Evolutionary conservation across 345 rosid genomes (phyloP).

Genomic region (Rhodamnia rubescens): DNA sequence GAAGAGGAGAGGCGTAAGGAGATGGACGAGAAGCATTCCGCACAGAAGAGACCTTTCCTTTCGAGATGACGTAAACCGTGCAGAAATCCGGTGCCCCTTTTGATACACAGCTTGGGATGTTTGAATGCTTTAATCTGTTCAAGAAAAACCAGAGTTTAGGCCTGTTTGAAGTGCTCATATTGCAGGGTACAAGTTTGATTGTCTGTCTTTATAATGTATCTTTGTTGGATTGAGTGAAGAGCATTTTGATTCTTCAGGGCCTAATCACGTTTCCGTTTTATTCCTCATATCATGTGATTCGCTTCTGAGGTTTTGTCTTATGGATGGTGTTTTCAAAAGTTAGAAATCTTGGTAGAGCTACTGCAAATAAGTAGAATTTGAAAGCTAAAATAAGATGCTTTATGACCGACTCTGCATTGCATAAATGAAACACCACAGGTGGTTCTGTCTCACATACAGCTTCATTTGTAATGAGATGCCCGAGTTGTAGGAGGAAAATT

Average conservation of each 20-base stretch:
- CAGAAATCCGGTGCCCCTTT: constrained; percentile 88
- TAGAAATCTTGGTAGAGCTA: background rate
- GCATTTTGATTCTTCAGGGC: background rate
- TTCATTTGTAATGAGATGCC: background rate
- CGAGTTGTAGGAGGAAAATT: background rate
- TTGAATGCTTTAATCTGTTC: constrained; percentile 53
- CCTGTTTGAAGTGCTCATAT: background rate
- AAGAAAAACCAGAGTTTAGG: background rate
- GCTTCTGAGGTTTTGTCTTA: background rate
- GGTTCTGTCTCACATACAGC: background rate
- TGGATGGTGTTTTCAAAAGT: background rate
- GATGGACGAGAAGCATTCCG: constrained; percentile 53
- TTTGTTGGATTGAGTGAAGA: background rate
- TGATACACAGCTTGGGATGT: constrained; percentile 41
- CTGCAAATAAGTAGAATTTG: background rate
- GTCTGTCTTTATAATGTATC: background rate
- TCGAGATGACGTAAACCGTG: constrained; percentile 57
- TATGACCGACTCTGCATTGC: background rate
- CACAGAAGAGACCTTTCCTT: constrained; percentile 58
- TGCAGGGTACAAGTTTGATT: background rate
- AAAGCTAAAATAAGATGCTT: background rate
- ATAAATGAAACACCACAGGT: background rate
- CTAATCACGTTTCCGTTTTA: background rate
- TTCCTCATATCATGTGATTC: background rate
- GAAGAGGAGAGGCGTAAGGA: constrained; percentile 48